A percentile compares a stretch with the other conserved stretches of the same genome.
Evolutionary conservation across 2,329 filamentous ascomycete species (phyloP).

Genomic region (Penicillium sp.): DNA sequence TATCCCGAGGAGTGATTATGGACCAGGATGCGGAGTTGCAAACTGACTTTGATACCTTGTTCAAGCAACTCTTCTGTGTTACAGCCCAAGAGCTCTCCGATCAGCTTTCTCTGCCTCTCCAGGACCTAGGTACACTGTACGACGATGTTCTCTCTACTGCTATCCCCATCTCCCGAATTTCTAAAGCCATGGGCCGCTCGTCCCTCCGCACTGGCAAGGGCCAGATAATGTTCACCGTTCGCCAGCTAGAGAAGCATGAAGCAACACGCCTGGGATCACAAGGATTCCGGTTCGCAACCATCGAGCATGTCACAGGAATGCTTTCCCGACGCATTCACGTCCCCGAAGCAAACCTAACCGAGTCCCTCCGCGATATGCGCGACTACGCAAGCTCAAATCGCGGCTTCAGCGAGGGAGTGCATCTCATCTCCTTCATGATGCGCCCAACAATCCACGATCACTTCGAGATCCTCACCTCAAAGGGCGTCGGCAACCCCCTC

Average conservation of each 20-base stretch:
- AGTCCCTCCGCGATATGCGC: constrained; percentile 63
- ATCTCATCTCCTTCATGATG: constrained; percentile 45
- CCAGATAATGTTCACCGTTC: constrained; percentile 77
- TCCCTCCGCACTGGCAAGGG: constrained; percentile 57
- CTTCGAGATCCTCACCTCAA: constrained; percentile 63
- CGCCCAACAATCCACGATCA: constrained; percentile 53
- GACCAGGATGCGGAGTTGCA: constrained; percentile 54
- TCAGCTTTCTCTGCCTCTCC: constrained; percentile 61
- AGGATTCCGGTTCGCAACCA: constrained; percentile 75
- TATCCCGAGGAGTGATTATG: constrained; percentile 40
- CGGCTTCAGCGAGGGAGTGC: constrained; percentile 37
- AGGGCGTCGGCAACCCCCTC: constrained; percentile 57
- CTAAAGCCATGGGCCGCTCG: constrained; percentile 28
- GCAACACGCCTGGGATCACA: constrained; percentile 63
- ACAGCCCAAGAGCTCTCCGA: constrained; percentile 72
- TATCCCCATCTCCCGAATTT: constrained; percentile 31
- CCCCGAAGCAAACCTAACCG: constrained; percentile 58
- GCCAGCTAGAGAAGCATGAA: constrained; percentile 59
- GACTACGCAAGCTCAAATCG: constrained; percentile 46
- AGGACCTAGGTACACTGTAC: constrained; percentile 67
- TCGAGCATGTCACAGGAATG: constrained; percentile 64
- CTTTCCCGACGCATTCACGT: constrained; percentile 75
- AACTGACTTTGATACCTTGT: constrained; percentile 70
- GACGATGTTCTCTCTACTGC: constrained; percentile 73
- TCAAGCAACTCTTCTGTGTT: constrained; percentile 79